These are phyloP conservation scores for Talaromyces borbonicus DNA, from an alignment of 495 filamentous ascomycete genomes.

Conservation along the genomic window DNA sequence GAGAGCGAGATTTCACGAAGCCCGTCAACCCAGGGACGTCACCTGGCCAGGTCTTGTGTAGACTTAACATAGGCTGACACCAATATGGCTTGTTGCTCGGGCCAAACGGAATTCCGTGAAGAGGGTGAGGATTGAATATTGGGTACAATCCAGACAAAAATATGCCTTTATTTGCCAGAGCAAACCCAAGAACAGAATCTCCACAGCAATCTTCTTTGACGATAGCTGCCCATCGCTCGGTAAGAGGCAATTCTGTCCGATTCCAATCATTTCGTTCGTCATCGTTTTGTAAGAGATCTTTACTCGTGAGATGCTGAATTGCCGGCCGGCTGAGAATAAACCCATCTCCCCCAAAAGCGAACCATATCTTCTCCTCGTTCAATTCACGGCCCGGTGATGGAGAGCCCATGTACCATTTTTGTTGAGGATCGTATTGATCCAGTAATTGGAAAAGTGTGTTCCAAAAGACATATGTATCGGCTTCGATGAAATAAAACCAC, in stretches of 20 bases:
- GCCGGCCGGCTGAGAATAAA: conserved; percentile 42
- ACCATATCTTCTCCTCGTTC: conserved; percentile 27
- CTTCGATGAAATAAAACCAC: conserved; percentile 57
- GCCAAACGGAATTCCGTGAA: conserved; percentile 28
- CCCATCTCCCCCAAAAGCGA: conserved; percentile 46
- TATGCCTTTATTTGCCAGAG: conserved; percentile 32
- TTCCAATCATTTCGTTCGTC: neutral
- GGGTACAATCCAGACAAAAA: conserved; percentile 40
- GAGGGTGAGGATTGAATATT: conserved; percentile 38
- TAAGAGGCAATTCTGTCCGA: conserved; percentile 11
- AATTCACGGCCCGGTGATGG: conserved; percentile 25
- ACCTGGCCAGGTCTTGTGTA: conserved; percentile 34
- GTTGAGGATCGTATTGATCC: conserved; percentile 34
- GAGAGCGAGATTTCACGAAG: conserved; percentile 19
- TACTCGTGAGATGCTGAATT: conserved; percentile 24
- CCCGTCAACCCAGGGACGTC: conserved; percentile 18
- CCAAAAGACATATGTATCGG: conserved; percentile 56
- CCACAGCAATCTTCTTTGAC: conserved; percentile 39
- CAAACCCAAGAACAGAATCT: conserved; percentile 43
- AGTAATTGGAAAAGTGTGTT: conserved; percentile 49
- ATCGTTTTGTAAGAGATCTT: conserved; percentile 5
- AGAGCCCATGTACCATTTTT: conserved; percentile 44
- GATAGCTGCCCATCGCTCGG: conserved; percentile 26
- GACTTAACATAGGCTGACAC: conserved; percentile 44
- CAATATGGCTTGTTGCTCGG: conserved; percentile 23